Evolutionary conservation across 2,329 filamentous ascomycete genomes (phyloP), one percentile per base, ranked within the genome.

Genomic region (Microsporum audouinii): DNA sequence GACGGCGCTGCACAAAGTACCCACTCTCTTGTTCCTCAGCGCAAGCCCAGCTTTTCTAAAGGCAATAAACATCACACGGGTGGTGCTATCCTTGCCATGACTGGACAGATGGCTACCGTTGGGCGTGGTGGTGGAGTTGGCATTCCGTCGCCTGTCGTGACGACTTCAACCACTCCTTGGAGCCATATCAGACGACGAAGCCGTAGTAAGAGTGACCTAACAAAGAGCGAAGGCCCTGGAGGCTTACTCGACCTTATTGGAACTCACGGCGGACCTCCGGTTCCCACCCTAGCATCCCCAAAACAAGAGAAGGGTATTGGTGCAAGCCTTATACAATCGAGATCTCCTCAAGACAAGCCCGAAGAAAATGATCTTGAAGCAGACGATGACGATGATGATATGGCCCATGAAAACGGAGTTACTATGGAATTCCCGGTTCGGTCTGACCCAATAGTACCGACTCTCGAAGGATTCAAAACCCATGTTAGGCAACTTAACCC

Each of bases 401-500:
- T 70, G 3, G 70, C 73, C 38, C 83, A 86, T 41, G 86, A 87
- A 41, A 77, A 78, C 34, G 83, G 85, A 5, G 73, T 86, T 64
- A 83, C 80, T 56, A 81, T 83, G 70, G 84, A 87, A 56, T 79
- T 85, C 3, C 78, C 78, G 41, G 82, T 85, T 63, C 75, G 84
- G 12, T 83, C 84, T 36, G 84, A 89, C 65, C 79, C 82, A 7
- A 87, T 92, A 63, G 80, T 84, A 7, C 88, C 91, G 0, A 91
- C 84, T 17, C 75, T 86, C 29, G 82, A 85, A 63, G 91, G 91
- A 0, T 96, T 96, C 74, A 85, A 84, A 65, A 79, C 83, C 29
- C 88, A 95, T 68, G 82, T 92, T 17, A 75, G 84, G 53, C 80
- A 82, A 62, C 75, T 95, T 49, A 95, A 95, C 68, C 89, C 89